A percentile compares a stretch with the other conserved stretches of the same genome.
phyloP scores from a whole-genome alignment of 1,284 basidiomycete species.

The Ganoderma meredithae region DNA sequence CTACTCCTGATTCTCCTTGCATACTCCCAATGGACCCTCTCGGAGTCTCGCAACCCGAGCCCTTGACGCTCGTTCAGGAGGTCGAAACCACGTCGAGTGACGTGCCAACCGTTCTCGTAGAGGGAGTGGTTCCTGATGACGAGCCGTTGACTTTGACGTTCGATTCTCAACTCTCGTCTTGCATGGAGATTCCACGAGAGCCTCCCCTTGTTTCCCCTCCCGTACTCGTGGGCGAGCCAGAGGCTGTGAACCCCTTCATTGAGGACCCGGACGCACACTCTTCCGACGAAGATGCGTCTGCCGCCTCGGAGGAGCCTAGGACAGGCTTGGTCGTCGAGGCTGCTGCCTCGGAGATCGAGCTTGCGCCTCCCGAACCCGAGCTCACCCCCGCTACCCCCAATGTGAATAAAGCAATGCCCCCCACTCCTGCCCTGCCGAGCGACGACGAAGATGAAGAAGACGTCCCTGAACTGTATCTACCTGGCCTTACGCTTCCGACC shows the following conservation, averaged over 20 bases:
- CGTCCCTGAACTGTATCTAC: conserved; percentile 60
- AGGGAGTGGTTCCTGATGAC: neutral
- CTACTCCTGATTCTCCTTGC: neutral
- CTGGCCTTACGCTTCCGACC: conserved; percentile 66
- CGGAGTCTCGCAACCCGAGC: conserved; percentile 11
- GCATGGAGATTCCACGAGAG: conserved; percentile 21
- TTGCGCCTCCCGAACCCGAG: conserved; percentile 32
- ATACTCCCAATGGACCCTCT: conserved; percentile 23
- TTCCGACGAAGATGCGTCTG: conserved; percentile 32
- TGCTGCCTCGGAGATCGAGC: conserved; percentile 37
- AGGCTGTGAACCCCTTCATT: conserved; percentile 62
- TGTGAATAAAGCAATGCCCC: conserved; percentile 46
- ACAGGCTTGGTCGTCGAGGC: conserved; percentile 19
- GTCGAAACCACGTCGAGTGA: neutral
- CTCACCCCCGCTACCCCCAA: conserved; percentile 26
- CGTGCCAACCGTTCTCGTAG: neutral
- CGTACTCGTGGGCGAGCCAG: conserved; percentile 46
- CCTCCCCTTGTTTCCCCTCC: conserved; percentile 27
- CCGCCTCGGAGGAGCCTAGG: conserved; percentile 18
- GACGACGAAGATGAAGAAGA: conserved; percentile 54
- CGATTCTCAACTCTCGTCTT: conserved; percentile 27
- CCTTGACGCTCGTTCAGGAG: neutral
- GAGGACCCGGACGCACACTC: conserved; percentile 41
- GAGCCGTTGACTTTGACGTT: conserved; percentile 24
- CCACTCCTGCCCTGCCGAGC: conserved; percentile 43